Base-by-base conservation (phyloP, 805 yeast genomes). In the Kuraishia cidri region DNA sequence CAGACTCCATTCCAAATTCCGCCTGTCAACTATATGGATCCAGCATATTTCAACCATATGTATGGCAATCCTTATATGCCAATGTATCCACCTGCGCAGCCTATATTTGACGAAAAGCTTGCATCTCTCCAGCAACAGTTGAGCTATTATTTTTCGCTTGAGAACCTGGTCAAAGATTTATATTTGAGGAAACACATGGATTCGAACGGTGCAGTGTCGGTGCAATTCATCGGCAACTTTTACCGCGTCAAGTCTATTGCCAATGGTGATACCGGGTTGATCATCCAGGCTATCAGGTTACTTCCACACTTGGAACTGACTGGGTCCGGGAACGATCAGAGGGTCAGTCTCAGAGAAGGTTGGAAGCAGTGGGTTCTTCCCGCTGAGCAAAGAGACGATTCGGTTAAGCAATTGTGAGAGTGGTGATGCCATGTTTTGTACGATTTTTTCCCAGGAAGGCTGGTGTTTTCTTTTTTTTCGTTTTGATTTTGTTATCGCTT, bases 141-240 rank as follows among this genome's bases (percentile, higher is more conserved):
- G 34, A 90, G 85, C 52, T 92, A 92, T 64, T 92, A 92, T 57
- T 83, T 92, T 62, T 79, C 94, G 21, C 66, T 78, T 32, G 95
- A 86, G 46, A 92, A 92, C 58, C 67, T 92, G 58, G 64, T 80
- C 45, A 83, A 86, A 58, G 98, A 92, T 60, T 62, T 79, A 32
- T 90, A 61, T 52, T 66, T 92, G 57, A 75, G 95, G 56, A 71
- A 75, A 41, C 83, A 82, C 46, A 83, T 90, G 94, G 72, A 78
- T 54, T 46, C 69, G 30, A 66, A 75, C 38, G 96, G 96, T 18
- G 78, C 79, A 66, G 69, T 87, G 33, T 73, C 77, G 21, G 56
- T 86, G 36, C 50, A 56, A 5, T 65, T 75, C 35, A 67, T 86
- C 41, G 75, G 84, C 37, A 62, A 68, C 37, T 87, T 87, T 56